Percentiles rank a stretch among this genome's conserved stretches.
Evolutionary conservation across 345 rosid species (phyloP).

Genomic region (Firmiana major): DNA sequence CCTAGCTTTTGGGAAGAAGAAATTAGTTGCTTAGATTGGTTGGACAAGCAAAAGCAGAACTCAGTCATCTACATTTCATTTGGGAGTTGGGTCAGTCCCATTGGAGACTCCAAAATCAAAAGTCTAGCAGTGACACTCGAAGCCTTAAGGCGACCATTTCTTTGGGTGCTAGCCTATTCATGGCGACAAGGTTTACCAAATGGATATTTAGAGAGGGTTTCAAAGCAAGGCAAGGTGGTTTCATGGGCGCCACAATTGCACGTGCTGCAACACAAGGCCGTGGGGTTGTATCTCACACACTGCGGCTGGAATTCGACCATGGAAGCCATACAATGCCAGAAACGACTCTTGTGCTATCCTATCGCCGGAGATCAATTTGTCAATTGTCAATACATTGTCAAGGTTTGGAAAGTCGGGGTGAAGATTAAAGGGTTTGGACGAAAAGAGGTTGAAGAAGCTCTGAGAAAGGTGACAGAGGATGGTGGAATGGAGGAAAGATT

Average conservation of each 20-base stretch:
- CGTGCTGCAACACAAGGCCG: slow-evolving; percentile 45
- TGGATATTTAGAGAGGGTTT: slow-evolving; percentile 40
- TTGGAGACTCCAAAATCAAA: slow-evolving; percentile 51
- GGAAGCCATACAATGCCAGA: slow-evolving; percentile 52
- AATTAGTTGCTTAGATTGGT: slow-evolving; percentile 59
- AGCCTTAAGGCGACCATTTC: slow-evolving; percentile 40
- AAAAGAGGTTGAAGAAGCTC: slow-evolving; percentile 44
- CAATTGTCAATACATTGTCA: slow-evolving; percentile 55
- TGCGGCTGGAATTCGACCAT: slow-evolving; percentile 89
- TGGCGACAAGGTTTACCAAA: slow-evolving; percentile 66
- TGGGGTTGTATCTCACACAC: slow-evolving; percentile 56
- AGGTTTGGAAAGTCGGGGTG: slow-evolving; percentile 61
- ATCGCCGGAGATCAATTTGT: slow-evolving; percentile 80
- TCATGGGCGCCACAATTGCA: slow-evolving; percentile 73
- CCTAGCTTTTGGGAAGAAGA: slow-evolving; percentile 72
- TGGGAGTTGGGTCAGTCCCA: slow-evolving; percentile 83
- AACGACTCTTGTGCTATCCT: slow-evolving; percentile 59
- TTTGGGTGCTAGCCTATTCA: slow-evolving; percentile 51
- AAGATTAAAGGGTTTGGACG: slow-evolving; percentile 40
- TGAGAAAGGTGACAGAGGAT: slow-evolving; percentile 46
- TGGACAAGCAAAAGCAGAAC: slow-evolving; percentile 41
- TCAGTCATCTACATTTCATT: slow-evolving; percentile 68
- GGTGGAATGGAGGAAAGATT: slow-evolving; percentile 38
- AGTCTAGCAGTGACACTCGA: slow-evolving; percentile 54
- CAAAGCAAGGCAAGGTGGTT: slow-evolving; percentile 47